These are phyloP conservation scores for Exidia glandulosa DNA, from an alignment of 768 basidiomycete species.

Conservation along the genomic window DNA sequence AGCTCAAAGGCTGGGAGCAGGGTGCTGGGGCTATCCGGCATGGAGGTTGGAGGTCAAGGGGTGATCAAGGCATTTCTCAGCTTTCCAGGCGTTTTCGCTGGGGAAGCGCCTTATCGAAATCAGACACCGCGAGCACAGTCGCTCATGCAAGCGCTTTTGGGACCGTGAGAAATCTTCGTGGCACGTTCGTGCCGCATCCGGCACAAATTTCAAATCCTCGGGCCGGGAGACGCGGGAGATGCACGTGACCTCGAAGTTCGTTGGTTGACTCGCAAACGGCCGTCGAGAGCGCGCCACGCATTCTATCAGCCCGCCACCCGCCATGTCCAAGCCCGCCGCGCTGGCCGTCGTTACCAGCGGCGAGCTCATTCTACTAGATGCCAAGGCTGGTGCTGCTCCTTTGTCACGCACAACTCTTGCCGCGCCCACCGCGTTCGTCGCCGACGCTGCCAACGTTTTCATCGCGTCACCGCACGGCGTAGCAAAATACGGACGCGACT, in stretches of 20 bases:
- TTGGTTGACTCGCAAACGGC: no score
- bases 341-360: neutral
- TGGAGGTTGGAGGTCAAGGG: neutral
- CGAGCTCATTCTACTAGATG: neutral
- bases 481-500: neutral
- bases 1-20: neutral
- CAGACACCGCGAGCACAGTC: neutral
- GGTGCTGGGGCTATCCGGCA: neutral
- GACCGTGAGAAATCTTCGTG: neutral
- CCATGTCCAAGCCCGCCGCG: neutral
- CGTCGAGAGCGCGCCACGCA: no score
- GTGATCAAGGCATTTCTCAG: neutral
- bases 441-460: neutral
- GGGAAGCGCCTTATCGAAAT: neutral
- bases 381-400: neutral
- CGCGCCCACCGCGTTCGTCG: neutral
- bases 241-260: no score
- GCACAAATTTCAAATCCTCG: no score
- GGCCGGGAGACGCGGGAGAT: no score
- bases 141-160: neutral
- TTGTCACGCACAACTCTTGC: neutral
- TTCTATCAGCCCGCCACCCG: no score
- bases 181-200: no score
- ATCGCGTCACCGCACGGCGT: neutral
- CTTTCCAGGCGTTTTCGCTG: neutral